These are phyloP conservation scores for Astragalus glycyphyllos DNA, from an alignment of 306 rosid genomes.

Conservation along the genomic window DNA sequence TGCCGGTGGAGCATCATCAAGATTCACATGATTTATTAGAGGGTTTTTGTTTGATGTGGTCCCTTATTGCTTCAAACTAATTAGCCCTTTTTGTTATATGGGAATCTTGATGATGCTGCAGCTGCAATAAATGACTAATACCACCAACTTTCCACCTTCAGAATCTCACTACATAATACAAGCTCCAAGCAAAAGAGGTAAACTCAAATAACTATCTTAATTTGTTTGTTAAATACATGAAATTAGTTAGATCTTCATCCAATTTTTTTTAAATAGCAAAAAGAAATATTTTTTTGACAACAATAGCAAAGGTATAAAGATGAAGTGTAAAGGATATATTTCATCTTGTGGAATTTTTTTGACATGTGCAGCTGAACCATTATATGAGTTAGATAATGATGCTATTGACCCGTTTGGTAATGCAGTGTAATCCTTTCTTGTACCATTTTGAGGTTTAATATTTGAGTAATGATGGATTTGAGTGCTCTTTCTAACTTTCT, in stretches of 20 bases:
- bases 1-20: constrained; percentile 93
- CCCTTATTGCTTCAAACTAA: constrained; percentile 38
- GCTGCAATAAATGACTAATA: constrained; percentile 69
- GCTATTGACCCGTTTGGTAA: constrained; percentile 9
- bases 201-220: neutral
- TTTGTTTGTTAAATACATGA: constrained; percentile 14
- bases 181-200: constrained; percentile 25
- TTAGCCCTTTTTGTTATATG: constrained; percentile 43
- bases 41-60: constrained; percentile 42
- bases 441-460: constrained; percentile 45
- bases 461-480: constrained; percentile 41
- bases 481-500: constrained; percentile 40
- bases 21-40: constrained; percentile 69
- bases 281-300: too few relatives aligned
- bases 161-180: constrained; percentile 22
- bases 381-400: constrained; percentile 32
- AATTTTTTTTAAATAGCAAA: neutral
- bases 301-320: too few relatives aligned
- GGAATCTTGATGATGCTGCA: constrained; percentile 99
- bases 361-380: constrained; percentile 19
- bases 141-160: neutral
- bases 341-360: neutral
- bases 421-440: constrained; percentile 38
- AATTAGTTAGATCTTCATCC: neutral
- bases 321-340: too few relatives aligned